Conservation (phyloP, 2,329 filamentous ascomycete genomes). For the Penicillium sp. region DNA sequence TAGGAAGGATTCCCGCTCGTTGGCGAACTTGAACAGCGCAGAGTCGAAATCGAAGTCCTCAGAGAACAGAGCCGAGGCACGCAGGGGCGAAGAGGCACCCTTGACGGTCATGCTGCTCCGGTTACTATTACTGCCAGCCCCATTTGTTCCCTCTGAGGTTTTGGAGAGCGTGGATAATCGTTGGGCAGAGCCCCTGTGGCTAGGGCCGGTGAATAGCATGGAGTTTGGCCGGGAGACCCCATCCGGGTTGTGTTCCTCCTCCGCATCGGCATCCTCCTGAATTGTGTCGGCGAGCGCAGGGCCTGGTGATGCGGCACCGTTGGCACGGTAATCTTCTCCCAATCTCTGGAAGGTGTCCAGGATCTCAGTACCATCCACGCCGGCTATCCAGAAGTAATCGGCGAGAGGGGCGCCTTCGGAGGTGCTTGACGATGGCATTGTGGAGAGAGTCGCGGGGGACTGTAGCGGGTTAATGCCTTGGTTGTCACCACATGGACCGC, state of each 20-base stretch:
- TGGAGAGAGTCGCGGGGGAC: constrained; percentile 10
- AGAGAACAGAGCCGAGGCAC: constrained; percentile 34
- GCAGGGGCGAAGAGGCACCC: constrained; percentile 26
- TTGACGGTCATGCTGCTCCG: constrained; percentile 58
- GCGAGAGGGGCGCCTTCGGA: constrained; percentile 49
- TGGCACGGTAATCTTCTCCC: constrained; percentile 37
- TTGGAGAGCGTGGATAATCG: constrained; percentile 44
- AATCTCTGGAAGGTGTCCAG: constrained; percentile 37
- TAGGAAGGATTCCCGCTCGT: constrained; percentile 86
- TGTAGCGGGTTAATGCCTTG: constrained; percentile 8
- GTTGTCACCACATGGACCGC: constrained; percentile 18
- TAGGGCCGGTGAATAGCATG: constrained; percentile 17
- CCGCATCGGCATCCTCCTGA: constrained; percentile 51
- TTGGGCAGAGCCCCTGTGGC: constrained; percentile 35
- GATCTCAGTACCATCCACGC: constrained; percentile 42
- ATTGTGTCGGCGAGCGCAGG: constrained; percentile 49
- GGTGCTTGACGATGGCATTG: constrained; percentile 29
- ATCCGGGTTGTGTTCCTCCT: constrained; percentile 40
- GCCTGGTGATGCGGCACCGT: constrained; percentile 28
- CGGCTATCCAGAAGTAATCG: constrained; percentile 58
- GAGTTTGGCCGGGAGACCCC: constrained; percentile 37
- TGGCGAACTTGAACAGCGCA: constrained; percentile 85
- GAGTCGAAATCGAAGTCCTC: constrained; percentile 86
- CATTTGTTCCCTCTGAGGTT: constrained; percentile 38
- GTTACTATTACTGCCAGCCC: constrained; percentile 56